Evolutionary conservation across 2,329 filamentous ascomycete genomes (phyloP), one percentile per base, ranked within the genome.

Genomic region (Sporothrix luriei): DNA sequence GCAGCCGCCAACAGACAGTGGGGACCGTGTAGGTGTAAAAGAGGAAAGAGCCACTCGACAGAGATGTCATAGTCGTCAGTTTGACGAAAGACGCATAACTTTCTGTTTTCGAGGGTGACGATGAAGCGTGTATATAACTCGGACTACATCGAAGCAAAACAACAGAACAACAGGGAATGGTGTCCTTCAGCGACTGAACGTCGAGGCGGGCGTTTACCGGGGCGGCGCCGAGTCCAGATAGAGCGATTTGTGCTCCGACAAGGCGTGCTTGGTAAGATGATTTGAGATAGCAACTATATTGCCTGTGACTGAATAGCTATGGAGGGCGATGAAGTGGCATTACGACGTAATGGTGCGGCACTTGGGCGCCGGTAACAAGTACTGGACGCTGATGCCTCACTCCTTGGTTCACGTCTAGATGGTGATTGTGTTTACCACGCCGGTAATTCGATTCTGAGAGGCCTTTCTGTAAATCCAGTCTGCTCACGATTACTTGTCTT

Each of bases 1-100:
- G 57, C 69, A 57, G 49, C 24, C 62, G 55, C 48, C 54, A 54
- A 14, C n/a, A 33, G 55, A n/a, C 40, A 48, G n/a, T 48, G 59
- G 43, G 43, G 43, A 14, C 43, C n/a, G 29, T 19, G 29, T 38
- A 38, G 46, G 38, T 13, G 38, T 26, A 46, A 19, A 33, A 61
- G 57, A 46, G 33, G 19, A 62, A 24, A 26, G 19, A 11, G 33
- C 7, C 19, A 43, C 14, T 16, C 14, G 51, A 54, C 9, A 13
- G 19, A 26, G 26, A 57, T 19, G 16, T 6, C 29, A 38, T 2
- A n/a, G 16, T 6, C 29, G n/a, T 2, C 11, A 57, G 16, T 9
- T 33, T 33, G 29, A 33, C 7, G 33, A 33, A 33, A 33, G 33
- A 9, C 4, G 33, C 33, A 33, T 33, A 33, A 33, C 33, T 7